phyloP scores from a whole-genome alignment of 202 grass and related monocot species.

The Musa balbisiana region DNA sequence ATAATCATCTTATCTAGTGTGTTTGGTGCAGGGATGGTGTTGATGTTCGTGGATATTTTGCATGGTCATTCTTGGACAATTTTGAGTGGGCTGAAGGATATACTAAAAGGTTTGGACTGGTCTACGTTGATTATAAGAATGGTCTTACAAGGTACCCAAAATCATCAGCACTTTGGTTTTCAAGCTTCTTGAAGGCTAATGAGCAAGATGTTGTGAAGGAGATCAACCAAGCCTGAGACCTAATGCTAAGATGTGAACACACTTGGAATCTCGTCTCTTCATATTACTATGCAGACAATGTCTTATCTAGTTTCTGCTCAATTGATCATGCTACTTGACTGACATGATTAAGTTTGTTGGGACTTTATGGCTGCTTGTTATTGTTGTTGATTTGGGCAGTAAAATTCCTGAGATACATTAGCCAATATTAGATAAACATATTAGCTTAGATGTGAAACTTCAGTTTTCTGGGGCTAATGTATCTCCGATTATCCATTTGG shows the following conservation, averaged over 20 bases:
- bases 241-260: not conserved
- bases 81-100: constrained; percentile 85
- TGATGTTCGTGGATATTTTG: constrained; percentile 70
- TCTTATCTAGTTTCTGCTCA: not conserved
- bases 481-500: no score
- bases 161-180: constrained; percentile 69
- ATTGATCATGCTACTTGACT: no score
- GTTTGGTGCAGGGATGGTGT: constrained; percentile 49
- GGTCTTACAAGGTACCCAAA: constrained; percentile 56
- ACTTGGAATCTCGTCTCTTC: not conserved
- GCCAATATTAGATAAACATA: no score
- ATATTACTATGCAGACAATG: not conserved
- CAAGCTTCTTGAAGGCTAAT: constrained; percentile 47
- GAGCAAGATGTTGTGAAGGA: constrained; percentile 19
- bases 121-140: constrained; percentile 86
- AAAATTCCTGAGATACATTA: no score
- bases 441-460: no score
- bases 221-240: constrained; percentile 6
- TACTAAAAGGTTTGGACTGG: constrained; percentile 75
- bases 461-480: no score
- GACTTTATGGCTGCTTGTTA: no score
- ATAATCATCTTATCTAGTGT: not conserved
- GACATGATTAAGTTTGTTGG: no score
- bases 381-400: no score
- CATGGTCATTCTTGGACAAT: constrained; percentile 67